A percentile compares a stretch with the other conserved stretches of the same genome.
These are phyloP conservation scores for Ailanthus altissimus DNA, from an alignment of 345 rosid genomes.

Conservation along the genomic window DNA sequence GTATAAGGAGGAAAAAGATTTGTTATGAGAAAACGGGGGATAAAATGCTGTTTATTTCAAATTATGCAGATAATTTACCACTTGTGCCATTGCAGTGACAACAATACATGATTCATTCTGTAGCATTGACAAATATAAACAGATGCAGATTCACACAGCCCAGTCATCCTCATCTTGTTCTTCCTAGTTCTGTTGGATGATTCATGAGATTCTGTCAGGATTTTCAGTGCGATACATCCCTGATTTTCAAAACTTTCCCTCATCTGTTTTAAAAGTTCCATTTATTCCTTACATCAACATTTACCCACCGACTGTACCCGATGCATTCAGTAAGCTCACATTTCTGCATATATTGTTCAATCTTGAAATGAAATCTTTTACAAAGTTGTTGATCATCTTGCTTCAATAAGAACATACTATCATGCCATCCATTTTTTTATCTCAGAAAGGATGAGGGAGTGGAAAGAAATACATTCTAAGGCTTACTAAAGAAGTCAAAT, in stretches of 20 bases:
- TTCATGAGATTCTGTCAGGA: conserved; percentile 3
- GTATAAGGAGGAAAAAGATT: conserved; percentile 3
- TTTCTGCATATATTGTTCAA: neutral
- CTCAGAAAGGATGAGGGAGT: neutral
- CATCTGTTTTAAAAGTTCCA: neutral
- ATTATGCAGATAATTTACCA: neutral
- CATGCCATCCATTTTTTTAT: neutral
- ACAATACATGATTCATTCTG: neutral
- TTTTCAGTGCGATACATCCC: neutral
- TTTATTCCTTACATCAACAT: conserved; percentile 4
- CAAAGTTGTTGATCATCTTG: neutral
- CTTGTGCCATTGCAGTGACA: neutral
- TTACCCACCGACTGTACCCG: neutral
- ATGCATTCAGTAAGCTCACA: neutral
- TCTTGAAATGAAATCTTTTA: neutral
- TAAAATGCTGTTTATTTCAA: neutral
- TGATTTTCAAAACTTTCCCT: neutral
- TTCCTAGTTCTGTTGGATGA: neutral
- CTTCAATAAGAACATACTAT: neutral
- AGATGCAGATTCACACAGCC: neutral
- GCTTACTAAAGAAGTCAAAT: neutral
- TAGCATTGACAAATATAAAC: neutral
- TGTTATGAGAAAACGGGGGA: neutral
- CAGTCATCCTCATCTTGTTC: neutral
- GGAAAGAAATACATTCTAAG: neutral